phyloP scores from a whole-genome alignment of 768 basidiomycete species.

The Sporobolomyces pararoseus region DNA sequence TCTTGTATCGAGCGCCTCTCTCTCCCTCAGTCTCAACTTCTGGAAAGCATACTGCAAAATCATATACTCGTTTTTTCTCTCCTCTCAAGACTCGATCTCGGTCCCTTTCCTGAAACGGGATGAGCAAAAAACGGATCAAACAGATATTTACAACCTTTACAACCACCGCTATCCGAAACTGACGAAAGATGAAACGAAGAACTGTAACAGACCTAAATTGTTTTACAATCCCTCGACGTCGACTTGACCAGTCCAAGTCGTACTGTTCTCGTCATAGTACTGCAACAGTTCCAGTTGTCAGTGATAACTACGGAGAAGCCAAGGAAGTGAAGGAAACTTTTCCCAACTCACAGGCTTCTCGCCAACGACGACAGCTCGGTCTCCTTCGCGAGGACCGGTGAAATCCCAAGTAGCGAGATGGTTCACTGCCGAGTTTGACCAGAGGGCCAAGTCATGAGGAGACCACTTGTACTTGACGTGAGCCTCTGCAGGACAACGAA shows the following conservation, averaged over 20 bases:
- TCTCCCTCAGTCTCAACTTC: too few species aligned
- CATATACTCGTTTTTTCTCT: too few species aligned
- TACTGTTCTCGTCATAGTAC: conserved; percentile 17
- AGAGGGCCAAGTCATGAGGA: conserved; percentile 43
- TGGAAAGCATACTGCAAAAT: too few species aligned
- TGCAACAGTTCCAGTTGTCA: neutral
- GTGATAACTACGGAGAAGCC: too few species aligned
- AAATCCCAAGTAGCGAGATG: conserved; percentile 33
- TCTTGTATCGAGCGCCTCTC: too few species aligned
- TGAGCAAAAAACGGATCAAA: too few species aligned
- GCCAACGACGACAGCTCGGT: conserved; percentile 36
- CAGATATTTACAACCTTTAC: too few species aligned
- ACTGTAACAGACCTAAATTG: neutral
- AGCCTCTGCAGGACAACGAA: too few species aligned
- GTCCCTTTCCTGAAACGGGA: too few species aligned
- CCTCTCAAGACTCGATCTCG: too few species aligned
- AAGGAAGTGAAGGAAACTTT: too few species aligned
- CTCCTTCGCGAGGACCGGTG: conserved; percentile 21
- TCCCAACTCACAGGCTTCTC: conserved; percentile 26
- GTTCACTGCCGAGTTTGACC: conserved; percentile 38
- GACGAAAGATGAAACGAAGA: neutral
- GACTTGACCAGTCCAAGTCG: conserved; percentile 8
- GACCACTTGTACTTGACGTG: conserved; percentile 41
- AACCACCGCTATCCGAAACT: too few species aligned
- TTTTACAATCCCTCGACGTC: conserved; percentile 1